Base-by-base conservation (phyloP, 129 eudicot species). In the Lonicera japonica region DNA sequence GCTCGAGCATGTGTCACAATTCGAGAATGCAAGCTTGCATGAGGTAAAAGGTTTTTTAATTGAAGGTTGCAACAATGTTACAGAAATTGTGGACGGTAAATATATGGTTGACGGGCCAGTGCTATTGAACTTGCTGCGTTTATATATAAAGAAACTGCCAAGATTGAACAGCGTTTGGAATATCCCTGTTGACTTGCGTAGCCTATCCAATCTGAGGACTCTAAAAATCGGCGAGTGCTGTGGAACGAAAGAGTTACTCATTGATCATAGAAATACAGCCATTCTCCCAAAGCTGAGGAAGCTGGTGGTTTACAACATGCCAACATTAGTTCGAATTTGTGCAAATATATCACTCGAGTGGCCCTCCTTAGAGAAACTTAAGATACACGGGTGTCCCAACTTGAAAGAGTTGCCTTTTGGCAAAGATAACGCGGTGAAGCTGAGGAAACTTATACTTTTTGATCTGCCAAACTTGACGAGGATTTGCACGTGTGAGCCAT, bases 321-420 rank as follows among this genome's bases (percentile, higher is more conserved):
- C 68, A n/a, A 60, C 40, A 16, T 18, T 70, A 23, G 54, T 15
- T 5, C 38, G 56, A 19, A 61, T 70, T 16, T 41, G 48, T 46
- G 22, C 25, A 53, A 52, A 52, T 24, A 46, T 53, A 52, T 16
- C 69, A 54, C 54, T 61, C 21, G n/a, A 70, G 46, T 70, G 75
- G 75, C 75, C 75, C 19, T 61, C 69, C 29, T 25, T 70, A 41
- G 63, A 61, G 63, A 70, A 6, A 36, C 69, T 70, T n/a, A 22
- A 40, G 55, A 70, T 70, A 25, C 22, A 59, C 29, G 54, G 56
- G 19, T 70, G 75, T 41, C n/a, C n/a, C n/a, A n/a, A n/a, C n/a
- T n/a, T n/a, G n/a, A n/a, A n/a, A n/a, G n/a, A n/a, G n/a, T n/a
- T n/a, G n/a, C n/a, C n/a, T n/a, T n/a, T n/a, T n/a, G n/a, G n/a